Conservation (phyloP, 2,329 filamentous ascomycete genomes). For the Cladophialophora bantiana region DNA sequence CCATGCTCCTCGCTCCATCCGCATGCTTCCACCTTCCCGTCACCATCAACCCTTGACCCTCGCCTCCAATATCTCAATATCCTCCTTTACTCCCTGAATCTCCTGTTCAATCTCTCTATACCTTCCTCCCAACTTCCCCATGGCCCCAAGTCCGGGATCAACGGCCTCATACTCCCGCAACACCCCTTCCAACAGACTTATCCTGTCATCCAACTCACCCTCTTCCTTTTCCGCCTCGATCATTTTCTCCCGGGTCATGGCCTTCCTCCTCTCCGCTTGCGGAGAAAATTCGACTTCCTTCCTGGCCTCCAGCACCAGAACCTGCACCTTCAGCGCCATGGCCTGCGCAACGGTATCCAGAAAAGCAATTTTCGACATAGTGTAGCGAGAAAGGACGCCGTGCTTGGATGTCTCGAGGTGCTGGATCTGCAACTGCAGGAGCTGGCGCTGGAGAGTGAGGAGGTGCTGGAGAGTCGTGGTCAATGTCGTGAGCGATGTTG, state of each 20-base stretch:
- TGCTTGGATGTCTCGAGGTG: conserved; percentile 37
- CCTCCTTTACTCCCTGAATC: conserved; percentile 47
- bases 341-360: conserved; percentile 34
- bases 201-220: conserved; percentile 46
- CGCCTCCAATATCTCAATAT: conserved; percentile 44
- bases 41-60: not conserved
- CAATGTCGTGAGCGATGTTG: conserved; percentile 18
- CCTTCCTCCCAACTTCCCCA: conserved; percentile 48
- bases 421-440: conserved; percentile 25
- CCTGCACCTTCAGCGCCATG: conserved; percentile 35
- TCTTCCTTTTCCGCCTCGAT: conserved; percentile 48
- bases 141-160: conserved; percentile 38
- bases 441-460: conserved; percentile 22
- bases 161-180: conserved; percentile 47
- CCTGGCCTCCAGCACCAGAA: conserved; percentile 43
- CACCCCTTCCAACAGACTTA: conserved; percentile 43
- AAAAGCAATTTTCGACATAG: conserved; percentile 23
- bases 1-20: not conserved
- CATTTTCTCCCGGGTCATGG: conserved; percentile 45
- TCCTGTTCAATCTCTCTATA: conserved; percentile 50
- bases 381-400: conserved; percentile 34
- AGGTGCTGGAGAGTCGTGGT: conserved; percentile 16
- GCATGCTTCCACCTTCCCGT: not conserved
- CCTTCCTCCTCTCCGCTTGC: conserved; percentile 47
- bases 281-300: conserved; percentile 47